Evolutionary conservation across 495 filamentous ascomycete species (phyloP).

Genomic region (Penicillium cataractarum): DNA sequence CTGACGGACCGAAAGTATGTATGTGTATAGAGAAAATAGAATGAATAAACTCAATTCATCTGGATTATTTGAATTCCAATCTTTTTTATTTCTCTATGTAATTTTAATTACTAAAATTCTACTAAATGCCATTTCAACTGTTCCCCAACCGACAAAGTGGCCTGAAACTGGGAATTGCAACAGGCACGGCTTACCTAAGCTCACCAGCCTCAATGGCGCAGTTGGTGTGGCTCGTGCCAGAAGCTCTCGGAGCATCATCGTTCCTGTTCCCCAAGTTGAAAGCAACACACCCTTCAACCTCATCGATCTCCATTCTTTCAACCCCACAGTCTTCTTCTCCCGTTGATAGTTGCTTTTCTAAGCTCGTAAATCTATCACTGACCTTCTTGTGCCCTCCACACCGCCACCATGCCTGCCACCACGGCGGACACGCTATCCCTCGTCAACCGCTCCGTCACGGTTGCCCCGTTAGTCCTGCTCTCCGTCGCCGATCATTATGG

Average conservation of each 20-base stretch:
- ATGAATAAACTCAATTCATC: background rate
- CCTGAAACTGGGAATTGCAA: background rate
- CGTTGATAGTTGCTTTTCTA: background rate
- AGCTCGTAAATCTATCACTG: slow-evolving; percentile 9
- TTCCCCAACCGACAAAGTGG: background rate
- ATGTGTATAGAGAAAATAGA: background rate
- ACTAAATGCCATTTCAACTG: background rate
- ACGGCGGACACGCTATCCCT: slow-evolving; percentile 93
- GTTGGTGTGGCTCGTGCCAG: slow-evolving; percentile 19
- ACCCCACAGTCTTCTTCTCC: background rate
- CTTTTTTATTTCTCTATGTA: background rate
- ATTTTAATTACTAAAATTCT: background rate
- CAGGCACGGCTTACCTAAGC: slow-evolving; percentile 21
- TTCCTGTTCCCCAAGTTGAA: slow-evolving; percentile 19
- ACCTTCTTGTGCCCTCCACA: slow-evolving; percentile 15
- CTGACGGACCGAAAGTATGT: background rate
- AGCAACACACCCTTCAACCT: slow-evolving; percentile 9
- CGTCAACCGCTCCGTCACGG: slow-evolving; percentile 90
- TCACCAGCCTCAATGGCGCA: slow-evolving; percentile 22
- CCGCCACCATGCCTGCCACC: slow-evolving; percentile 80
- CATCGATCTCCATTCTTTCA: slow-evolving; percentile 3
- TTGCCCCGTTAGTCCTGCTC: slow-evolving; percentile 96
- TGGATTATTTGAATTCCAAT: background rate
- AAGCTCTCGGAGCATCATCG: slow-evolving; percentile 37
- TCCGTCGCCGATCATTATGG: slow-evolving; percentile 99